Conservation (phyloP, 2,329 filamentous ascomycete species). For the Cladorrhinum sp. region DNA sequence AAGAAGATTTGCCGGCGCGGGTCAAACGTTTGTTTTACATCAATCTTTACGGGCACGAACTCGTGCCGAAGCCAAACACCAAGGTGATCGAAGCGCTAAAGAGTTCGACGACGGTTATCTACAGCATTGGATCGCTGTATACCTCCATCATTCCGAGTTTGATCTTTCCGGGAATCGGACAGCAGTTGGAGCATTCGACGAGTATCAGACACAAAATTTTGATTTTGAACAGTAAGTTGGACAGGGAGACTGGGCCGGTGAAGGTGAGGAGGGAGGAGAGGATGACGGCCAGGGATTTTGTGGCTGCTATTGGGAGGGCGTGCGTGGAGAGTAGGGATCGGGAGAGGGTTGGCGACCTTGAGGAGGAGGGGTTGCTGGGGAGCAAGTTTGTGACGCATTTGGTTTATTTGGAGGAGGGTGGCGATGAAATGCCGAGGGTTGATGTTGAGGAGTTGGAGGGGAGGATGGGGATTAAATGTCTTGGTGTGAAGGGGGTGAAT, state of each 20-base stretch:
- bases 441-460: constrained; percentile 59
- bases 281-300: constrained; percentile 76
- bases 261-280: constrained; percentile 40
- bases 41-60: constrained; percentile 97
- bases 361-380: constrained; percentile 46
- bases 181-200: constrained; percentile 52
- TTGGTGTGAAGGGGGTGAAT: constrained; percentile 72
- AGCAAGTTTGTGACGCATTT: constrained; percentile 76
- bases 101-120: constrained; percentile 68
- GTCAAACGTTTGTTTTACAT: constrained; percentile 94
- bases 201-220: constrained; percentile 65
- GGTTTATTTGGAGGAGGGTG: constrained; percentile 65
- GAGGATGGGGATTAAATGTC: constrained; percentile 69
- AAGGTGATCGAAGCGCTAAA: constrained; percentile 69
- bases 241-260: constrained; percentile 78
- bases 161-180: constrained; percentile 71
- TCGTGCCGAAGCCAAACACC: constrained; percentile 78
- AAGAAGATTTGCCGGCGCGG: constrained; percentile 65
- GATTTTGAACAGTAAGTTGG: constrained; percentile 77
- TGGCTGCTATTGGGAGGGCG: constrained; percentile 73
- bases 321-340: constrained; percentile 61
- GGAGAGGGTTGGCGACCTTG: constrained; percentile 9
- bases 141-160: constrained; percentile 84
- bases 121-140: constrained; percentile 91
- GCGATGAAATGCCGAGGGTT: constrained; percentile 57